Percentiles rank a stretch among this genome's conserved stretches.
phyloP scores from a whole-genome alignment of 164 flowering plant genomes.

The Sedum album region DNA sequence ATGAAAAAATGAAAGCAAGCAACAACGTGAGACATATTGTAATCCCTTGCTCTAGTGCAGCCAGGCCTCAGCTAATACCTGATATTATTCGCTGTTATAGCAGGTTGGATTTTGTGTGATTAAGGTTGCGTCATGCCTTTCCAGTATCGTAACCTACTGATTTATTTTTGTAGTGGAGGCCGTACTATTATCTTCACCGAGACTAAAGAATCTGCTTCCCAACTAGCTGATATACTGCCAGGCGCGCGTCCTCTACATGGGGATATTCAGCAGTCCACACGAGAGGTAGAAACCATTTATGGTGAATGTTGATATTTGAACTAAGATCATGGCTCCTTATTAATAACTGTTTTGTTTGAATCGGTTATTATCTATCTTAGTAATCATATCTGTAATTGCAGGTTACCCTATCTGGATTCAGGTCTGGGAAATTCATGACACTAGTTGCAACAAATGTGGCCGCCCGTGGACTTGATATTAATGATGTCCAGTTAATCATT shows the following conservation, averaged over 20 bases:
- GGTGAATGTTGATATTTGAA: background rate
- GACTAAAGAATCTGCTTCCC: slow-evolving; percentile 67
- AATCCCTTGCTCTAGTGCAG: slow-evolving; percentile 69
- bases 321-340: background rate
- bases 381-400: slow-evolving; percentile 16
- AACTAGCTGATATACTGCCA: slow-evolving; percentile 65
- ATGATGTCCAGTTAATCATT: slow-evolving; percentile 88
- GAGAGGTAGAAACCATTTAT: slow-evolving; percentile 43
- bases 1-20: slow-evolving; percentile 94
- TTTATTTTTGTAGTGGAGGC: slow-evolving; percentile 50
- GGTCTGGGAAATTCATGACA: slow-evolving; percentile 75
- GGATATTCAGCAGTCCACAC: slow-evolving; percentile 79
- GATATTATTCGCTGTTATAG: slow-evolving; percentile 83
- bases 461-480: slow-evolving; percentile 89
- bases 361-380: background rate
- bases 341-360: background rate
- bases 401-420: slow-evolving; percentile 87
- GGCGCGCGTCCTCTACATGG: slow-evolving; percentile 91
- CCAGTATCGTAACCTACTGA: background rate
- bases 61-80: slow-evolving; percentile 69
- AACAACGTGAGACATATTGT: slow-evolving; percentile 74
- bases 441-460: slow-evolving; percentile 97
- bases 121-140: background rate
- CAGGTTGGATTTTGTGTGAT: slow-evolving; percentile 38
- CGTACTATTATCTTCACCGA: slow-evolving; percentile 82